Evolutionary conservation across 495 filamentous ascomycete species (phyloP).

Genomic region (Jackrogersella minutella): DNA sequence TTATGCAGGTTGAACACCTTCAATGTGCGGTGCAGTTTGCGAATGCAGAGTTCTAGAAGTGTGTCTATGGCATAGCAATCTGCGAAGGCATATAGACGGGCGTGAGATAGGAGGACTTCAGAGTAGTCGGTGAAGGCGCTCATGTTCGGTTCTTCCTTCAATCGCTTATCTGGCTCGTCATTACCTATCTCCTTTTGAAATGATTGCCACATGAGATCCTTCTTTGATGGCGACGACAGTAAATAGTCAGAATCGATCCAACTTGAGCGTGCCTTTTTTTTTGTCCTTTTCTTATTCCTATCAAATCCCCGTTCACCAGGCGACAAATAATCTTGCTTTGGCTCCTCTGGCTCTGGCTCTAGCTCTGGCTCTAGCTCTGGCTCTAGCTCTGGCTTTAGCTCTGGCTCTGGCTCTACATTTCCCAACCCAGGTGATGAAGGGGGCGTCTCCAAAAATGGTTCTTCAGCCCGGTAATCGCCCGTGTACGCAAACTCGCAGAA

Average conservation of each 20-base stretch:
- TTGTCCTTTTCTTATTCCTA: not conserved
- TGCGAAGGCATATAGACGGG: slow-evolving; percentile 23
- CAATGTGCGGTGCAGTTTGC: slow-evolving; percentile 15
- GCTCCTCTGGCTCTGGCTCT: not conserved
- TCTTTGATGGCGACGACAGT: not conserved
- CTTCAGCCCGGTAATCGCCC: slow-evolving; percentile 21
- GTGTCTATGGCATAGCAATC: slow-evolving; percentile 20
- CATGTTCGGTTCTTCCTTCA: not conserved
- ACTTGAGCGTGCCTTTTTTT: not conserved
- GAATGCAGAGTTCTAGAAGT: slow-evolving; percentile 11
- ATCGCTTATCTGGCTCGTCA: not conserved
- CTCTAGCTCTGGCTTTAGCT: too few species aligned
- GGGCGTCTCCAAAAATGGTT: not conserved
- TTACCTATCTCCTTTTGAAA: not conserved
- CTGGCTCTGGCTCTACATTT: not conserved
- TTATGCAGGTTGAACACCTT: slow-evolving; percentile 23
- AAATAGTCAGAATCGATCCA: too few species aligned
- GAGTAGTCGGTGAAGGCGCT: slow-evolving; percentile 14
- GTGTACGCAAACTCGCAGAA: slow-evolving; percentile 37
- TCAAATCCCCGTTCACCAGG: too few species aligned
- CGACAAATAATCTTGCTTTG: not conserved
- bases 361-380: too few species aligned
- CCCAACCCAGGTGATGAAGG: not conserved
- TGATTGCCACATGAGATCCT: slow-evolving; percentile 7
- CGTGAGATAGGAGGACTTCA: slow-evolving; percentile 30